Conservation (phyloP, 1,284 basidiomycete genomes). For the Tilletia indica region DNA sequence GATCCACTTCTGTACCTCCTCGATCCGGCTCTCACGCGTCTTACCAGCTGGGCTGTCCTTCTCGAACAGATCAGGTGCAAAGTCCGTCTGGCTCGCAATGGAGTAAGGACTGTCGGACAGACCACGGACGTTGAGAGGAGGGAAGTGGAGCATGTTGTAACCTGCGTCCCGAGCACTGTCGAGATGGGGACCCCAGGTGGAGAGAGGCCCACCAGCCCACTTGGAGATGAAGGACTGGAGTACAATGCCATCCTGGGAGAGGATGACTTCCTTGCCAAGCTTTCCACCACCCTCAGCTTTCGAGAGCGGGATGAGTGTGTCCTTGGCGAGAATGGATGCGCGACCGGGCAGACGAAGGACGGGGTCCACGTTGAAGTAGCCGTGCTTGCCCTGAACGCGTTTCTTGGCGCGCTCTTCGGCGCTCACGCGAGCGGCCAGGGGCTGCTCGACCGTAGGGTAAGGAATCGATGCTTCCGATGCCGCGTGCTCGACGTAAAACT, state of each 20-base stretch:
- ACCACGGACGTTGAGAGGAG: constrained; percentile 46
- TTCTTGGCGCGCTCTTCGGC: constrained; percentile 19
- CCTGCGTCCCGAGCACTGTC: constrained; percentile 43
- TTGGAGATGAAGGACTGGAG: constrained; percentile 49
- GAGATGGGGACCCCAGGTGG: constrained; percentile 43
- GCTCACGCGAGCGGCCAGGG: neutral
- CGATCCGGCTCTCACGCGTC: constrained; percentile 32
- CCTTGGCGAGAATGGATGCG: constrained; percentile 33
- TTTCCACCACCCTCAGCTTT: constrained; percentile 35
- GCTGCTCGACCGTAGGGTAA: constrained; percentile 26
- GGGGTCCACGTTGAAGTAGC: constrained; percentile 50
- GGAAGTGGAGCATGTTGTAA: constrained; percentile 53
- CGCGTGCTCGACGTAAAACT: constrained; percentile 49
- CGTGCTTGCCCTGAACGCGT: constrained; percentile 34
- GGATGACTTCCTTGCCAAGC: constrained; percentile 20
- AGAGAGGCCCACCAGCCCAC: constrained; percentile 45
- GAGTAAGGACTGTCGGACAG: constrained; percentile 47
- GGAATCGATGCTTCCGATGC: constrained; percentile 28
- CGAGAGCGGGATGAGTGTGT: constrained; percentile 24
- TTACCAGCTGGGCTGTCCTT: constrained; percentile 23
- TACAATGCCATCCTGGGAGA: constrained; percentile 40
- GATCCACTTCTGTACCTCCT: constrained; percentile 31
- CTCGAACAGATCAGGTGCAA: constrained; percentile 41
- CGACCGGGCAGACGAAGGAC: constrained; percentile 36
- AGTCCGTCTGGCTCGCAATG: constrained; percentile 47